Percentiles rank a stretch among this genome's conserved stretches.
Conservation (phyloP, 352 stramenopile genomes). For the Blastocystis sp. region DNA sequence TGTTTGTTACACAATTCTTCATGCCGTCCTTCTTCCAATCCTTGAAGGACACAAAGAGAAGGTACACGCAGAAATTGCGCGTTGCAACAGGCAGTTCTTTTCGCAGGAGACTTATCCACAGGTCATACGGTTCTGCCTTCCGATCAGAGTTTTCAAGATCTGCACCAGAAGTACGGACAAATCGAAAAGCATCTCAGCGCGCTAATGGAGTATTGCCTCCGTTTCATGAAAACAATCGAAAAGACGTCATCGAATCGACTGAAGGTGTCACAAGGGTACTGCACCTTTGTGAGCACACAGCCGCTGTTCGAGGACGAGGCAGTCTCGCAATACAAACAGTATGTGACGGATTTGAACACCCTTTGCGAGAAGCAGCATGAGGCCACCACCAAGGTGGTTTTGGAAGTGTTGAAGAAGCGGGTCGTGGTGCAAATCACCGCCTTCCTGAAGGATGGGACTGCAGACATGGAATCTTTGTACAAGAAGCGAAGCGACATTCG, state of each 20-base stretch:
- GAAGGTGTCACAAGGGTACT: background rate
- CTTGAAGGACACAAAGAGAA: conserved; percentile 47
- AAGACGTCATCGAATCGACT: conserved; percentile 3
- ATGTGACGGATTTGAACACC: conserved; percentile 22
- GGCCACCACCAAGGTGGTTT: background rate
- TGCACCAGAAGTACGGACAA: conserved; percentile 7
- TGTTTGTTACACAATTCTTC: conserved; percentile 27
- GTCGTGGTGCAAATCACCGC: background rate
- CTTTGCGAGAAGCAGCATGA: conserved; percentile 24
- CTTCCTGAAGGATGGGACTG: conserved; percentile 13
- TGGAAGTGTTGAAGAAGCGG: background rate
- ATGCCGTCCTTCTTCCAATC: conserved; percentile 65
- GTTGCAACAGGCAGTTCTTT: conserved; percentile 3
- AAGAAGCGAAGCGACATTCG: conserved; percentile 43
- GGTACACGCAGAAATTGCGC: conserved; percentile 35
- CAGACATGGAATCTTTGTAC: conserved; percentile 15
- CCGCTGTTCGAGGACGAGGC: background rate
- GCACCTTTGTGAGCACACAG: background rate
- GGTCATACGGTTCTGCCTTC: background rate
- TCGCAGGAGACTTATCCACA: background rate
- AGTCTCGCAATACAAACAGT: conserved; percentile 1
- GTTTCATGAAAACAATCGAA: conserved; percentile 39
- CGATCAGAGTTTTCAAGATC: conserved; percentile 32
- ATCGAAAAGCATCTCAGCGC: conserved; percentile 13
- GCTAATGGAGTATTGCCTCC: conserved; percentile 3